These are phyloP conservation scores for Cucumis hystrix DNA, from an alignment of 306 rosid genomes.

Conservation along the genomic window DNA sequence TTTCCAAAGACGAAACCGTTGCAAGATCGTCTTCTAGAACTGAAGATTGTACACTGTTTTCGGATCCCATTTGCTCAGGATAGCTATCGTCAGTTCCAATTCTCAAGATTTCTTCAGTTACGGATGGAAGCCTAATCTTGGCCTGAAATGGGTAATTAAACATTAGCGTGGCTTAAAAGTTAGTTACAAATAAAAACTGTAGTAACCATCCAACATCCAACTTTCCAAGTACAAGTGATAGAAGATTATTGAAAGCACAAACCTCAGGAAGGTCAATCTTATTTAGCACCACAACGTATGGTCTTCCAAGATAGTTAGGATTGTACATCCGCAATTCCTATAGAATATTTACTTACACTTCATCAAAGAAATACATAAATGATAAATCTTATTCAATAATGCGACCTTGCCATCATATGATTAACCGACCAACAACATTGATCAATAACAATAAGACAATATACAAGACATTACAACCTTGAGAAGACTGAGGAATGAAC, in stretches of 20 bases:
- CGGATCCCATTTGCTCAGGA: constrained; percentile 24
- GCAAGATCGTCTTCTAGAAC: constrained; percentile 20
- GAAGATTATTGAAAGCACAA: constrained; percentile 6
- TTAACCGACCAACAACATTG: background rate
- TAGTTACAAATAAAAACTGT: background rate
- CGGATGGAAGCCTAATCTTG: constrained; percentile 39
- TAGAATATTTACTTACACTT: constrained; percentile 22
- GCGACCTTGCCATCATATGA: background rate
- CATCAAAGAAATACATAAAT: background rate
- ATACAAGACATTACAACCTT: background rate
- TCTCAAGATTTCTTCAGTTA: constrained; percentile 52
- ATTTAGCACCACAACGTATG: constrained; percentile 77
- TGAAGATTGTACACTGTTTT: constrained; percentile 14
- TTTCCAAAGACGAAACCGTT: constrained; percentile 7
- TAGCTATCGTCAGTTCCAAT: constrained; percentile 38
- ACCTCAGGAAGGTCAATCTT: constrained; percentile 94
- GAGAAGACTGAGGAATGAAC: background rate
- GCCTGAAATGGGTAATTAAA: constrained; percentile 31
- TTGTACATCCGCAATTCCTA: constrained; percentile 97
- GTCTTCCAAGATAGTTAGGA: constrained; percentile 86
- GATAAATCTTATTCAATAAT: background rate
- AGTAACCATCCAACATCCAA: background rate
- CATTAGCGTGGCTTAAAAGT: background rate
- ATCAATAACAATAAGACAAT: background rate
- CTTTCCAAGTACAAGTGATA: background rate